Base-by-base conservation (phyloP, 2,329 filamentous ascomycete species). In the Colletotrichum navitas region DNA sequence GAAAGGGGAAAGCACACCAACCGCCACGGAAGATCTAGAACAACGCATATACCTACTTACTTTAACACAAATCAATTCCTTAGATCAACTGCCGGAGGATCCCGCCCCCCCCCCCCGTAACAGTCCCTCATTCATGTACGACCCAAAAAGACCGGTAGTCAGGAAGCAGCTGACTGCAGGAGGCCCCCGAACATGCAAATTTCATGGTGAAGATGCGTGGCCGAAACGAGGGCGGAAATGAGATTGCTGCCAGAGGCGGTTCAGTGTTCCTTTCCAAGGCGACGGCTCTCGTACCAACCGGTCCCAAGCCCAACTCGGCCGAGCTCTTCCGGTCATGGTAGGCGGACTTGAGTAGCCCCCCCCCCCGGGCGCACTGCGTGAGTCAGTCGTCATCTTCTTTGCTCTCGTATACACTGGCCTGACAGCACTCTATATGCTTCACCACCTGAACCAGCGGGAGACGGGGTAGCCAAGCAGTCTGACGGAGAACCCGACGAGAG, bases 341-440 rank as follows among this genome's bases (percentile, higher is more conserved):
- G 24, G 64, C 41, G 5, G 24, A 56, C 39, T 36, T 58, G 68
- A 62, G 51, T 54, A 68, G 36, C 11, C 6, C n/a, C 32, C 11
- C 12, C n/a, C n/a, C 29, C 36, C 24, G 32, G 36, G 24, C 24
- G 47, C 24, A 34, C 36, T 34, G 56, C 45, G 60, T 69, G 69
- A 69, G 65, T 72, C 69, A 72, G 69, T 69, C n/a, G 45, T 18
- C 59, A 34, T 36, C 68, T 36, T 69, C 43, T 59, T 69, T 49
- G 59, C 51, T 36, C 34, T 61, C 65, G 60, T 41, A 49, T 60
- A 21, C 43, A 21, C 43, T 52, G 58, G 21, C 26, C 41, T 54
- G 34, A 43, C 45, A 60, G 60, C 65, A 72, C 52, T 72, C 32
- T 69, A 72, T 32, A 36, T 72, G 69, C 52, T 58, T 47, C 69